Evolutionary conservation across 169 alveolate genomes (phyloP).

Genomic region (Eimeria praecox): DNA sequence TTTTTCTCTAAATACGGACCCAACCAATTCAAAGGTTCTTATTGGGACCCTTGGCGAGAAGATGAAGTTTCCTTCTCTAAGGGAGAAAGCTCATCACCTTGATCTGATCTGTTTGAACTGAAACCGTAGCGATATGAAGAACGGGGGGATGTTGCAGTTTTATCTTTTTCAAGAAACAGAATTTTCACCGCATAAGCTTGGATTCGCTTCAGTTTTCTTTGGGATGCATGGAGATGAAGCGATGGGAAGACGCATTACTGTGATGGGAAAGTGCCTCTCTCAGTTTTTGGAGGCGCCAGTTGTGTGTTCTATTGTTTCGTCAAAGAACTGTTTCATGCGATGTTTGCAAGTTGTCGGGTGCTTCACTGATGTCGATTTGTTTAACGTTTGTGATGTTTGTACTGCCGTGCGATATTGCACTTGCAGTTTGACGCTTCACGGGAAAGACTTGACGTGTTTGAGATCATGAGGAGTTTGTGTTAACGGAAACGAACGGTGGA

Average conservation of each 20-base stretch:
- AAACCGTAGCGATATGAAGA: no score
- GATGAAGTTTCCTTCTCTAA: neutral
- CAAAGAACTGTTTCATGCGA: no score
- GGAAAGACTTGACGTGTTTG: no score
- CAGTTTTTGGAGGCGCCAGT: neutral
- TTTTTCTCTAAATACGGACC: neutral
- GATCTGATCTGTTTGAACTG: no score
- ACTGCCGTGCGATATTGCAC: no score
- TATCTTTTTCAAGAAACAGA: neutral
- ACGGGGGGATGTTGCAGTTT: no score
- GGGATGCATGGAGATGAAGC: neutral
- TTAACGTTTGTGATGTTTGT: no score
- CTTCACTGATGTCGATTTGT: neutral
- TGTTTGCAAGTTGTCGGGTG: no score
- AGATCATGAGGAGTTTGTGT: neutral
- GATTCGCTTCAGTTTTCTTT: neutral
- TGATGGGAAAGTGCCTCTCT: neutral
- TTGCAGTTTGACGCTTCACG: no score
- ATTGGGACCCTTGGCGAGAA: constrained; percentile 26
- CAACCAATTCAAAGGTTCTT: neutral
- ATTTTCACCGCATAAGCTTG: neutral
- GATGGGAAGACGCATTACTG: neutral
- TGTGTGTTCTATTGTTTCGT: no score
- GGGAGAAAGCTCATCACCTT: neutral
- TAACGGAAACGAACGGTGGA: neutral